Conservation (phyloP, 352 stramenopile genomes). For the Sclerospora graminicola region DNA sequence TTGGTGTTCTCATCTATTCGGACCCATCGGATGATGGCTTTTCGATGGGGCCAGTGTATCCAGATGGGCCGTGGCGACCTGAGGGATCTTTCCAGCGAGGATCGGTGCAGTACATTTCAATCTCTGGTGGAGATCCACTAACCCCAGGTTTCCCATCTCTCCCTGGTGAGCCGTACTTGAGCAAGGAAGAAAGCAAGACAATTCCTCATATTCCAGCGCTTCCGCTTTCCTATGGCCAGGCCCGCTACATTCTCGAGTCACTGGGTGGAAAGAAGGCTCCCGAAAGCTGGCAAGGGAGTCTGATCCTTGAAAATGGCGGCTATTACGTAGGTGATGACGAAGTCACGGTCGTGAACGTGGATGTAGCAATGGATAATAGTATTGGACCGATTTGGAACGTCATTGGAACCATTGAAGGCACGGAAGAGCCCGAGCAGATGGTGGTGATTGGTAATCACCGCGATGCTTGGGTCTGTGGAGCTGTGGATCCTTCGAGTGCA, state of each 20-base stretch:
- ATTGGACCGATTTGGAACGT: slow-evolving; percentile 51
- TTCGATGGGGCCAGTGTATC: slow-evolving; percentile 29
- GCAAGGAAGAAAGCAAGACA: slow-evolving; percentile 34
- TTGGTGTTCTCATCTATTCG: slow-evolving; percentile 82
- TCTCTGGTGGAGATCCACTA: slow-evolving; percentile 63
- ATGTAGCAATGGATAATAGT: slow-evolving; percentile 68
- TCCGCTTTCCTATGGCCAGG: slow-evolving; percentile 78
- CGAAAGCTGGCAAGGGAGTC: slow-evolving; percentile 45
- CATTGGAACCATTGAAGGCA: slow-evolving; percentile 48
- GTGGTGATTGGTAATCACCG: slow-evolving; percentile 87
- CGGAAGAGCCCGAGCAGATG: slow-evolving; percentile 42
- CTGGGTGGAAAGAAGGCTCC: slow-evolving; percentile 50
- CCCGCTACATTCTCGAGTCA: slow-evolving; percentile 53
- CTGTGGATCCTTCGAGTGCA: slow-evolving; percentile 53
- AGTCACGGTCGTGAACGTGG: slow-evolving; percentile 47
- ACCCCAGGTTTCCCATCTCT: slow-evolving; percentile 39
- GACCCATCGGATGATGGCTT: slow-evolving; percentile 84
- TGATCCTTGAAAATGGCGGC: slow-evolving; percentile 30
- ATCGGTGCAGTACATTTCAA: slow-evolving; percentile 73
- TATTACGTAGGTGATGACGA: slow-evolving; percentile 73
- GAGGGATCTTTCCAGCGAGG: slow-evolving; percentile 76
- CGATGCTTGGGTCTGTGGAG: slow-evolving; percentile 78
- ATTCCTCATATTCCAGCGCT: slow-evolving; percentile 30
- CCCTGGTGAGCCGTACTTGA: slow-evolving; percentile 25
- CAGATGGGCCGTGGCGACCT: slow-evolving; percentile 38